These are phyloP conservation scores for Blastocystis hominis DNA, from an alignment of 352 stramenopile species.

Conservation along the genomic window DNA sequence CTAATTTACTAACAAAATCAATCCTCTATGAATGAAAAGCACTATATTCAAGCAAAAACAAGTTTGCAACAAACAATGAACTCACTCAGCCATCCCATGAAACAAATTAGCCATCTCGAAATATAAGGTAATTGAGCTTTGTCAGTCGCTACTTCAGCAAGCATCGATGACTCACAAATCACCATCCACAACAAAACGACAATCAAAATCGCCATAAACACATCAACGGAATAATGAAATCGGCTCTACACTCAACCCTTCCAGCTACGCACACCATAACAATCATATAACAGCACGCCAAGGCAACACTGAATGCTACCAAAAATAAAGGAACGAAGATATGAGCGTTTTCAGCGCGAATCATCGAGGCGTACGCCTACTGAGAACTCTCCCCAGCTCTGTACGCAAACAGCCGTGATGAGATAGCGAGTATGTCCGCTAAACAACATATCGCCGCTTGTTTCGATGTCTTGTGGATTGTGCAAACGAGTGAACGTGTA, in stretches of 20 bases:
- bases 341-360: not conserved
- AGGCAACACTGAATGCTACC: not conserved
- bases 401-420: conserved; percentile 10
- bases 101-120: not conserved
- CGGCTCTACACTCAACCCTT: not conserved
- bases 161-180: conserved; percentile 10
- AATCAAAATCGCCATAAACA: conserved; percentile 43
- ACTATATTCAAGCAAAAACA: too few species aligned
- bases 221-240: conserved; percentile 44
- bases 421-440: conserved; percentile 45
- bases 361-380: not conserved
- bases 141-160: not conserved
- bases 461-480: conserved; percentile 16
- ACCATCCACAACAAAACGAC: conserved; percentile 29
- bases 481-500: conserved; percentile 35
- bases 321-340: conserved; percentile 8
- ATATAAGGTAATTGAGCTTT: not conserved
- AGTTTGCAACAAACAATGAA: not conserved
- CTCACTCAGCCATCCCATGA: conserved; percentile 17
- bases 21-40: too few species aligned
- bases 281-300: not conserved
- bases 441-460: conserved; percentile 27
- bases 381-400: not conserved
- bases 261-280: not conserved
- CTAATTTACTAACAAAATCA: too few species aligned